These are phyloP conservation scores for Populus tomentosa DNA, from an alignment of 441 rosid species.

Conservation along the genomic window DNA sequence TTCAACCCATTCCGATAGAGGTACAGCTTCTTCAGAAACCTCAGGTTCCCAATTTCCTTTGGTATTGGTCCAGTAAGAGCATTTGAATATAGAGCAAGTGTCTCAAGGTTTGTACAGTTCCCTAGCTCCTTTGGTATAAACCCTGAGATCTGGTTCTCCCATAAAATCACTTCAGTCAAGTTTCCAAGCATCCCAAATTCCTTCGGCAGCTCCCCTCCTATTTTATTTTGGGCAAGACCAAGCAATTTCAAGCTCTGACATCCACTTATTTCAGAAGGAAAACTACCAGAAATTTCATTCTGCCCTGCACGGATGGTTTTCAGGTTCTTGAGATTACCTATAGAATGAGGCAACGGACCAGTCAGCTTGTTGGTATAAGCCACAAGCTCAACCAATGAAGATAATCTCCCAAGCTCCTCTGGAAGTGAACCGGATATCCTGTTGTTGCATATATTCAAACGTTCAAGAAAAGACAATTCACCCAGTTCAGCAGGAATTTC, in stretches of 20 bases:
- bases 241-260: slow-evolving; percentile 69
- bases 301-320: slow-evolving; percentile 71
- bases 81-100: slow-evolving; percentile 72
- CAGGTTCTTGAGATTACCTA: slow-evolving; percentile 68
- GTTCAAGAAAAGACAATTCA: slow-evolving; percentile 39
- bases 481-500: slow-evolving; percentile 58
- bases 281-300: slow-evolving; percentile 67
- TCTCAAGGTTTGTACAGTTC: slow-evolving; percentile 62
- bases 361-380: slow-evolving; percentile 83
- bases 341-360: slow-evolving; percentile 78
- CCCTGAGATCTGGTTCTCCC: slow-evolving; percentile 77
- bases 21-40: slow-evolving; percentile 66
- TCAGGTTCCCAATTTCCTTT: slow-evolving; percentile 67
- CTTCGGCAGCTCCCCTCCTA: slow-evolving; percentile 81
- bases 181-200: slow-evolving; percentile 74
- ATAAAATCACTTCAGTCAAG: slow-evolving; percentile 66
- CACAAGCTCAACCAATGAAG: slow-evolving; percentile 68
- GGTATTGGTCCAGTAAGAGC: slow-evolving; percentile 67
- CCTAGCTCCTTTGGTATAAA: slow-evolving; percentile 75
- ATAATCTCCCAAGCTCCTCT: slow-evolving; percentile 65
- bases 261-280: slow-evolving; percentile 76
- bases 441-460: slow-evolving; percentile 75
- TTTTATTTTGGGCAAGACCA: slow-evolving; percentile 85
- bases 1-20: slow-evolving; percentile 79
- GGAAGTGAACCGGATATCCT: slow-evolving; percentile 73